phyloP scores from a whole-genome alignment of 129 eudicot genomes.

The Chrysanthemum makinoi region DNA sequence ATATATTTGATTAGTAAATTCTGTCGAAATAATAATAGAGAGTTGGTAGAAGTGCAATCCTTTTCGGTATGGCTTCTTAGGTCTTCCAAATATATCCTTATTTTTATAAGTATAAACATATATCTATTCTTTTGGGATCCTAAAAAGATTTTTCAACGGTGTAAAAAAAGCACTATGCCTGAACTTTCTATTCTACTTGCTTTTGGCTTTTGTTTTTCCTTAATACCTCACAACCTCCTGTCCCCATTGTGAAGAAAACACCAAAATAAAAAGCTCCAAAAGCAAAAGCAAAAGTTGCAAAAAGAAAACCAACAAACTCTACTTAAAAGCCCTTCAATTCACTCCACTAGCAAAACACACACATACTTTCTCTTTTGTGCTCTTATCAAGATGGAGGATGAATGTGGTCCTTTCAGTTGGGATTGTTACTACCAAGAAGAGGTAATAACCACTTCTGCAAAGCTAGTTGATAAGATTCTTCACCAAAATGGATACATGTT shows the following conservation, averaged over 20 bases:
- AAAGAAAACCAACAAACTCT: conserved; percentile 30
- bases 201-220: conserved; percentile 36
- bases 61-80: not conserved
- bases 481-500: conserved; percentile 6
- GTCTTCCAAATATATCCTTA: not conserved
- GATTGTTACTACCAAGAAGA: conserved; percentile 69
- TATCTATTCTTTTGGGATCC: conserved; percentile 31
- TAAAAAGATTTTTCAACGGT: conserved; percentile 40
- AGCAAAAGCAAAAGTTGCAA: conserved; percentile 39
- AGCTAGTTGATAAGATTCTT: not conserved
- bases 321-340: conserved; percentile 33
- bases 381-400: conserved; percentile 62
- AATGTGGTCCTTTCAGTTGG: conserved; percentile 75
- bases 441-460: conserved; percentile 30
- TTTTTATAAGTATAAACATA: not conserved
- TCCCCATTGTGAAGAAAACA: conserved; percentile 32
- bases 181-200: conserved; percentile 36
- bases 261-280: conserved; percentile 33
- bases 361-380: conserved; percentile 26
- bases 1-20: not conserved
- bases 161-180: conserved; percentile 27
- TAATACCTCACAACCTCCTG: conserved; percentile 31
- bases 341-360: conserved; percentile 36
- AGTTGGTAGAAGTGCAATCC: conserved; percentile 7
- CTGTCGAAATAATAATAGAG: not conserved